Evolutionary conservation across 2,329 filamentous ascomycete species (phyloP), one percentile per base, ranked within the genome.

Genomic region (Lomentospora prolificans): DNA sequence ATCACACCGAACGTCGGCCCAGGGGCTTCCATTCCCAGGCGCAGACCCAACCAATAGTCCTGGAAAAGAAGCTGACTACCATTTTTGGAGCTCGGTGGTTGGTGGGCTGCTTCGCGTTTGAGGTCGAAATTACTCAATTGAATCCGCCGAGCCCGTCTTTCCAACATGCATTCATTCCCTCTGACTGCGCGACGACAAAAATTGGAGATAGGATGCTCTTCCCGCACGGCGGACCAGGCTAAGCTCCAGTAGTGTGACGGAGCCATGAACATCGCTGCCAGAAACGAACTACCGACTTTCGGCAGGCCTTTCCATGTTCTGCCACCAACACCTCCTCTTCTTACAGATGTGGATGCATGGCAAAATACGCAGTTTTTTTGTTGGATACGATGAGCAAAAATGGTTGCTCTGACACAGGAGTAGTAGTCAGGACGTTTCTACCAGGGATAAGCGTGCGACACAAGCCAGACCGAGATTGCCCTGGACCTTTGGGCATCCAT

Each of bases 1-100:
- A 30, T 44, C 52, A 46, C 25, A 54, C 52, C 52, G 52, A 54
- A 44, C 22, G 41, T 54, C 52, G 52, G 52, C 19, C n/a, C 33
- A 17, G 25, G 25, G 25, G 24, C 25, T n/a, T 14, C 12, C 28
- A 31, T 33, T 6, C 12, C 30, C 30, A 12, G 30, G 30, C 30
- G 30, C 6, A 33, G 30, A 6, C 30, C 12, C 30, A n/a, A n/a
- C 30, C 30, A 33, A 7, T 33, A 33, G 25, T 51, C 25, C 10
- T n/a, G 17, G 24, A 14, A 31, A 9, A 19, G 51, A 8, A 19
- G 30, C 30, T 12, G 12, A 53, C 30, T 25, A 41, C 41, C 14
- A 25, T 48, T 54, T 53, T n/a, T 46, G 14, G 36, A 19, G 22
- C 22, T 48, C 22, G 33, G 33, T 54, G 52, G 52, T 54, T 54